Base-by-base conservation (phyloP, 805 yeast genomes). In the Wickerhamomyces rabaulensis region DNA sequence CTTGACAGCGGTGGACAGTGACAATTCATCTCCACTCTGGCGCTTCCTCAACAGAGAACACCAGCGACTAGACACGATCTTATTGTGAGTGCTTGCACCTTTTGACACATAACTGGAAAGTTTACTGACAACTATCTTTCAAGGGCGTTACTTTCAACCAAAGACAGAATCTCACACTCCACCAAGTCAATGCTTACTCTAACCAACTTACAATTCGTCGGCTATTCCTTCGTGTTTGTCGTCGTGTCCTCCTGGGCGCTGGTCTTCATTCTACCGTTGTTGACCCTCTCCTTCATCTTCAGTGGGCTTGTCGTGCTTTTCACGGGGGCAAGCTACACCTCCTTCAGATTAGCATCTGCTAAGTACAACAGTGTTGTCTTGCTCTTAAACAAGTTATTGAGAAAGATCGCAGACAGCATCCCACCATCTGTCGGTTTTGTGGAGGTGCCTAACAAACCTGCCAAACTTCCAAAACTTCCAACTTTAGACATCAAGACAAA, bases 401-500 rank as follows among this genome's bases (percentile, higher is more conserved):
- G 61, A 48, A 52, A 47, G 35, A 44, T 55, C 56, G 57, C 55
- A 51, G 60, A 53, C 39, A 53, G 47, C 42, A 53, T 61, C 27
- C 65, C 65, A 9, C 64, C 65, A 9, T 58, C 62, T 19, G 62
- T 61, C 21, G 64, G 63, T 9, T 41, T 47, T 16, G 47, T 43
- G 16, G 64, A 60, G 40, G 48, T 53, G n/a, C 20, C 17, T 4
- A 33, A 33, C 8, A 33, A 42, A 26, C 17, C 44, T 5, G n/a
- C 40, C 20, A 45, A 42, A 15, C 20, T 17, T 10, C 47, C 42
- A 22, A 7, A 8, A 8, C 15, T 43, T 25, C 47, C 51, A 31
- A 22, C 16, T 19, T 6, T 41, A 6, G 43, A 38, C 6, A 12
- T 48, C 20, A 13, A 21, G 36, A 17, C 17, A n/a, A 33, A 17